A percentile compares a stretch with the other conserved stretches of the same genome.
Evolutionary conservation across 805 yeast genomes (phyloP).

Genomic region (Scheffersomyces stipitis): DNA sequence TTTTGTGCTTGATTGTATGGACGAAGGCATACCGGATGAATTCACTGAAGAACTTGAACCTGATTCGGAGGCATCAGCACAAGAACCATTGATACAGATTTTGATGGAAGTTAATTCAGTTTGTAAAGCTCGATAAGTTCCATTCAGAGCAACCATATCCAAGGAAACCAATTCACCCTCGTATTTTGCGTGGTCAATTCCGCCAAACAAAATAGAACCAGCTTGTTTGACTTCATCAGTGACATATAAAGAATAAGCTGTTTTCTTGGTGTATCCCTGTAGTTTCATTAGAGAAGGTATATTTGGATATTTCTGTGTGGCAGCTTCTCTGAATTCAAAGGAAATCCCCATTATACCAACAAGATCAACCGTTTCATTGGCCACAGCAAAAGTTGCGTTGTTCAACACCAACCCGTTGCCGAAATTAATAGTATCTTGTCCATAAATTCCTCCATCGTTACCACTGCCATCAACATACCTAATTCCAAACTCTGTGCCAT

Average conservation of each 20-base stretch:
- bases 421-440: constrained; percentile 18
- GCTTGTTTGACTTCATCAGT: constrained; percentile 37
- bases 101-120: too few species aligned
- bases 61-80: too few species aligned
- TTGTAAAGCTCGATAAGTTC: too few species aligned
- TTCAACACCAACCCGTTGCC: constrained; percentile 10
- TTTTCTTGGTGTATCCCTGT: constrained; percentile 55
- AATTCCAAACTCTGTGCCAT: constrained; percentile 27
- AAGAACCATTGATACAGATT: too few species aligned
- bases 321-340: constrained; percentile 11
- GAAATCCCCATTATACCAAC: constrained; percentile 23
- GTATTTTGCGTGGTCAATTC: constrained; percentile 64
- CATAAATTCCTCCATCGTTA: constrained; percentile 59
- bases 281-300: constrained; percentile 61
- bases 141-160: too few species aligned
- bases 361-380: constrained; percentile 9
- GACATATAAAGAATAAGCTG: constrained; percentile 64
- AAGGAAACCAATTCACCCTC: constrained; percentile 42
- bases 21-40: too few species aligned
- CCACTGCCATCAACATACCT: constrained; percentile 49
- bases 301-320: constrained; percentile 50
- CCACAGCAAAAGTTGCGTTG: constrained; percentile 17
- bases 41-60: too few species aligned
- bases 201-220: constrained; percentile 73
- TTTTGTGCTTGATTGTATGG: too few species aligned